Base-by-base conservation (phyloP, 805 yeast species). In the Lipomyces starkeyi region DNA sequence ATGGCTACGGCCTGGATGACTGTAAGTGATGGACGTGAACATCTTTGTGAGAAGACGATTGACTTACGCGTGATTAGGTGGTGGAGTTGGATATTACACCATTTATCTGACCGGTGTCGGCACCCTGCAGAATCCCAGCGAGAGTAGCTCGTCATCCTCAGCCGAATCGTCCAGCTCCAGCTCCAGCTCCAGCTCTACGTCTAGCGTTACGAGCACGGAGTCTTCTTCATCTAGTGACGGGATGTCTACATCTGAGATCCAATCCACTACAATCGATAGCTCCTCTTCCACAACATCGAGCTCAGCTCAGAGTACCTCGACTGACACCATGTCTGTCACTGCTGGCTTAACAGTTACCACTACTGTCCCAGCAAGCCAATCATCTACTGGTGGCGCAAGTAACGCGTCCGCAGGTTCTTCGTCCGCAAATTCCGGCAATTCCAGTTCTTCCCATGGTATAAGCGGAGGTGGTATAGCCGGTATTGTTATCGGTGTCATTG, bases 381-480 rank as follows among this genome's bases (percentile, higher is more conserved):
- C 40, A 9, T n/a, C 65, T 27, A 58, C 34, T 35, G 49, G 64
- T 7, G 58, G 34, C 47, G 53, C 69, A 9, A 37, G 6, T 52
- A 63, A 79, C 1, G 40, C 76, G 55, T 73, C 77, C 2, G 63
- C 75, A n/a, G 60, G 71, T 20, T 56, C 73, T 3, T 63, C 76
- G 0, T 56, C 77, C 20, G 59, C 74, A 4, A 68, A 77, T 6
- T 62, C 79, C 25, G 69, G 78, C 2, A 70, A 73, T 1, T 66
- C 77, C 2, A 29, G 56, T 17, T 20, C 53, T 5, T 61, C 64
- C 29, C 32, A 34, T 56, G 62, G 73, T 70, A 52, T 69, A 71
- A n/a, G 76, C 77, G 20, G 75, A 32, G 89, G 89, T 20, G 87
- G 88, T 25, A 85, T 86, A 64, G 89, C 87, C 9, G 89, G 89